Evolutionary conservation across 2,329 filamentous ascomycete species (phyloP).

Genomic region (Verticillium zaregamsianum): DNA sequence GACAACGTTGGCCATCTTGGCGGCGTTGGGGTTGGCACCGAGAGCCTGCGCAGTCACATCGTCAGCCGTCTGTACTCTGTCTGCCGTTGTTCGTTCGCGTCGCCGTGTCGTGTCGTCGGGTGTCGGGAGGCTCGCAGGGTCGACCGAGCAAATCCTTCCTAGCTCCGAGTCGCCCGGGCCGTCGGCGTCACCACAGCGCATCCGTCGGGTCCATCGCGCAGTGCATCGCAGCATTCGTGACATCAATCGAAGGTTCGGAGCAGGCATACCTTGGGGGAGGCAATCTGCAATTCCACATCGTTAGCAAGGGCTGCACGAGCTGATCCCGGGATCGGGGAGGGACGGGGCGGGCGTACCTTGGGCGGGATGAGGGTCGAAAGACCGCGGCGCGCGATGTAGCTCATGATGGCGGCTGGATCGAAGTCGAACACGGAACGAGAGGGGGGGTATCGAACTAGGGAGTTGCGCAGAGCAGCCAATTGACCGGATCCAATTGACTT

Average conservation of each 20-base stretch:
- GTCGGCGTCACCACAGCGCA: neutral
- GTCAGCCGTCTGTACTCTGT: neutral
- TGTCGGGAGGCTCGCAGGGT: neutral
- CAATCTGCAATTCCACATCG: constrained; percentile 50
- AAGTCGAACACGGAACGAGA: constrained; percentile 18
- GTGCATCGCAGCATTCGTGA: constrained; percentile 4
- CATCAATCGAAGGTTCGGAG: constrained; percentile 1
- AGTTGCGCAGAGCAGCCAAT: constrained; percentile 10
- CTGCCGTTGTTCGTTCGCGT: neutral
- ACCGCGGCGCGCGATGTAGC: constrained; percentile 83
- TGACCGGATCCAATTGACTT: constrained; percentile 13
- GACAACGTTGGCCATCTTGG: constrained; percentile 96
- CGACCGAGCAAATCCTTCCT: constrained; percentile 8
- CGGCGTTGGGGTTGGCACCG: constrained; percentile 89
- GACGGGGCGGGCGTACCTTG: constrained; percentile 64
- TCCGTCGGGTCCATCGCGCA: constrained; percentile 3
- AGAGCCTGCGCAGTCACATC: constrained; percentile 61
- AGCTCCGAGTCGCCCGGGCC: neutral
- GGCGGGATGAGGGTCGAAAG: constrained; percentile 98
- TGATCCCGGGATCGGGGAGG: constrained; percentile 8
- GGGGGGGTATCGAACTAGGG: constrained; percentile 7
- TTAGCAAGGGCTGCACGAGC: neutral
- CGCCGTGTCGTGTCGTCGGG: neutral
- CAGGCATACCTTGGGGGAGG: constrained; percentile 74
- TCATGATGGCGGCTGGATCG: constrained; percentile 64